Base-by-base conservation (phyloP, 2,329 filamentous ascomycete genomes). In the Colletotrichum eleusines region DNA sequence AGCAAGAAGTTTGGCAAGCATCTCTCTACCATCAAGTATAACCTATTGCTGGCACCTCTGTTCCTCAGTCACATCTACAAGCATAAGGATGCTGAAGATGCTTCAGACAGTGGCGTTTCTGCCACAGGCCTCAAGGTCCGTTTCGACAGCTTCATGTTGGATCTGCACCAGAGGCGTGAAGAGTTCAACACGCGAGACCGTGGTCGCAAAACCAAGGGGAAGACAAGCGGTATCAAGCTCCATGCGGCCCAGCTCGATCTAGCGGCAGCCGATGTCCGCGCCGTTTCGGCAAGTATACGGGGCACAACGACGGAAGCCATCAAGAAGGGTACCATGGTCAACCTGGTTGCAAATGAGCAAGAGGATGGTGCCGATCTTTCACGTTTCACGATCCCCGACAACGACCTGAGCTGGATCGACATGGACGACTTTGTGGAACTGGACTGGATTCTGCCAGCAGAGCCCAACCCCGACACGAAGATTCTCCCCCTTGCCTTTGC, bases 401-500 rank as follows among this genome's bases (percentile, higher is more conserved):
- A 97, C 65, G 96, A 99, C 77, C 91, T 94, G 75, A 94, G 92
- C 66, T 99, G 96, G 96, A 95, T 99, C 73, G 96, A 99, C 77
- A 98, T 99, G 94, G 96, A 99, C 78, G 96, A 99, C 79, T 99
- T 99, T 81, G 95, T 99, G 38, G 96, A 99, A 80, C 84, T 99
- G 28, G 97, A 98, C 78, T 98, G 95, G 95, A 95, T 97, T 64
- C 82, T 98, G 31, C 95, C 95, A 0, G 92, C 94, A 18, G 94
- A 97, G 77, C 90, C 92, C 40, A 97, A 97, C 74, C 95, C 95
- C 0, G 92, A 97, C 74, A 98, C 95, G 0, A 95, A 96, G 80
- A 99, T 99, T 55, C 82, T 99, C 64, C 97, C 97, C 0, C 87
- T 99, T 11, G 95, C 93, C 0, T 98, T 91, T 76, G 94, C 95